These are phyloP conservation scores for Turritis glabra DNA, from an alignment of 345 rosid genomes.

Conservation along the genomic window DNA sequence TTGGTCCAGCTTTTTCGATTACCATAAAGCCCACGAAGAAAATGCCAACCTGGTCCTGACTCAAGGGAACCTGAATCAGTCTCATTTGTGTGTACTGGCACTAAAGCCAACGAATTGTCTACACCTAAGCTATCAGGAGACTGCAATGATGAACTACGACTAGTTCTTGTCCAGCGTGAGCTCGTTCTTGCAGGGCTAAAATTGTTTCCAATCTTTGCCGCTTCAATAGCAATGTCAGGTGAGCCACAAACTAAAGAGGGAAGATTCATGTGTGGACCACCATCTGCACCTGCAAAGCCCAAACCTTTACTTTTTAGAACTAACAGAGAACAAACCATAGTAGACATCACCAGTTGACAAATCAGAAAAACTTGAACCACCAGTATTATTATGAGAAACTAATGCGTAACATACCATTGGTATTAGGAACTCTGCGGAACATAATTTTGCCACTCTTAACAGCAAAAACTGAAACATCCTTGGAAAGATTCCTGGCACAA, in stretches of 20 bases:
- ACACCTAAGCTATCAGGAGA: constrained; percentile 32
- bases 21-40: constrained; percentile 50
- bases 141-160: constrained; percentile 22
- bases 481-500: constrained; percentile 72
- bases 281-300: constrained; percentile 28
- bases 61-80: constrained; percentile 27
- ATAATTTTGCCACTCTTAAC: constrained; percentile 74
- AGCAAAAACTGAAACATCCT: constrained; percentile 59
- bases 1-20: constrained; percentile 42
- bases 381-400: constrained; percentile 28
- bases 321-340: constrained; percentile 4
- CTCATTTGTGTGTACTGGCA: constrained; percentile 46
- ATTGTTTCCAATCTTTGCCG: constrained; percentile 28
- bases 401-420: constrained; percentile 28
- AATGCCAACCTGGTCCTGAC: constrained; percentile 60
- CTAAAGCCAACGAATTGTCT: constrained; percentile 59
- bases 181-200: constrained; percentile 36
- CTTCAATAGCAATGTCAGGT: constrained; percentile 34
- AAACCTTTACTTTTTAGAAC: constrained; percentile 3
- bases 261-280: constrained; percentile 22
- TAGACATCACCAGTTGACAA: not conserved
- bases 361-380: not conserved
- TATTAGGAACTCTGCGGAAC: constrained; percentile 43
- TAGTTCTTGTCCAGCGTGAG: constrained; percentile 41
- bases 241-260: constrained; percentile 41